Conservation (phyloP, 106 monocot species). For the Dendrobium nobile region DNA sequence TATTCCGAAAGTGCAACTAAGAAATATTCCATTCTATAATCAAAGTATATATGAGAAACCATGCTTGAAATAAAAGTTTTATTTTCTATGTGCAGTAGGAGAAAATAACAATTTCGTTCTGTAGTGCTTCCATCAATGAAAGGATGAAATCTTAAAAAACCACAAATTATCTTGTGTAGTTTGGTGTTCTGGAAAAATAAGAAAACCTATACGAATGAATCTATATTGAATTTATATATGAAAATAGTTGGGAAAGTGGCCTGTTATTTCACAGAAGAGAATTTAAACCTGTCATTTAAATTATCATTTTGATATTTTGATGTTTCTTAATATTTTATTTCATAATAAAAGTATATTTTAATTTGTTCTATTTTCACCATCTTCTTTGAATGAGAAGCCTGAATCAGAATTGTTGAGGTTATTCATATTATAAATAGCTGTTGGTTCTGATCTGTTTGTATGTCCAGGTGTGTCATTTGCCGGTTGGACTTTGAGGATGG, state of each 20-base stretch:
- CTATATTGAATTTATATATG: neutral
- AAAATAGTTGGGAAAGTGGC: neutral
- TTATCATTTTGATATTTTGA: neutral
- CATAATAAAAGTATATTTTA: neutral
- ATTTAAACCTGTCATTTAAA: neutral
- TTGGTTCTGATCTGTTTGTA: neutral
- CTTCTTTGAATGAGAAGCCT: neutral
- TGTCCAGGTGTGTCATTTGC: conserved; percentile 83
- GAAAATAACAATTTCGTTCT: neutral
- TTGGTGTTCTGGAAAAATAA: neutral
- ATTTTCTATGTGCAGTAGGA: neutral
- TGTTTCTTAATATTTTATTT: neutral
- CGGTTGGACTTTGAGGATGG: conserved; percentile 89
- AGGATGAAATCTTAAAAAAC: neutral
- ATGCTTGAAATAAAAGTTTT: neutral
- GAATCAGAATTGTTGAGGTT: neutral
- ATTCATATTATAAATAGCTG: neutral
- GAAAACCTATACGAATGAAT: neutral
- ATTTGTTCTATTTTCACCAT: neutral
- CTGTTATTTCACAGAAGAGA: neutral
- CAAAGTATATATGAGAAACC: neutral
- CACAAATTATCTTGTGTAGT: neutral
- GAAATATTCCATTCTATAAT: neutral
- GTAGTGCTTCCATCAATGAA: neutral
- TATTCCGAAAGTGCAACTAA: neutral